These are phyloP conservation scores for Solanum gracilifrons DNA, from an alignment of 257 asterid species.

Conservation along the genomic window DNA sequence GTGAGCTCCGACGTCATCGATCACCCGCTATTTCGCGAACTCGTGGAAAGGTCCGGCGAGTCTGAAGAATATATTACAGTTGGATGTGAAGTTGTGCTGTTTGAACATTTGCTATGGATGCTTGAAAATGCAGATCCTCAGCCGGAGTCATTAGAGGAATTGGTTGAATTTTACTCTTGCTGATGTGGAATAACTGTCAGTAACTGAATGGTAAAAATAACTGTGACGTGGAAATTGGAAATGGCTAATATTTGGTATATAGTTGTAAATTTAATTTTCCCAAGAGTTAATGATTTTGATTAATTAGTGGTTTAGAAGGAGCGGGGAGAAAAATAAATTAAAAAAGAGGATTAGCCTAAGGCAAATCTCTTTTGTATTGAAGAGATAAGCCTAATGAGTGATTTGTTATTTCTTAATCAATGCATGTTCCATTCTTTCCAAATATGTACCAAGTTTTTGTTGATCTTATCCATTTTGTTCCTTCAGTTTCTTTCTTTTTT, in stretches of 20 bases:
- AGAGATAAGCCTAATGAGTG: background rate
- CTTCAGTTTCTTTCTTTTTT: background rate
- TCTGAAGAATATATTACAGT: slow-evolving; percentile 32
- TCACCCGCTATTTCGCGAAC: slow-evolving; percentile 84
- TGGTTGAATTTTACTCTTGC: slow-evolving; percentile 63
- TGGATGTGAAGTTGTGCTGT: slow-evolving; percentile 84
- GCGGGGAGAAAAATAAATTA: background rate
- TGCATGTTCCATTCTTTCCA: background rate
- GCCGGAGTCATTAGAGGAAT: slow-evolving; percentile 71
- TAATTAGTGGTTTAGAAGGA: slow-evolving; percentile 4
- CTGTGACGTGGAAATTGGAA: slow-evolving; percentile 5
- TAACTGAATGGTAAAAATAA: slow-evolving; percentile 7
- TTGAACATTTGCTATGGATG: slow-evolving; percentile 87
- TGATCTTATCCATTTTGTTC: background rate
- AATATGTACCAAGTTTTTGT: background rate
- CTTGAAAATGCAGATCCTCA: slow-evolving; percentile 81
- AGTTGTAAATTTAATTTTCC: slow-evolving; percentile 16
- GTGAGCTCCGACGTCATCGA: slow-evolving; percentile 64
- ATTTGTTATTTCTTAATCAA: background rate
- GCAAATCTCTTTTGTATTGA: background rate
- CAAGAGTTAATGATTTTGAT: slow-evolving; percentile 14
- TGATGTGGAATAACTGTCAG: slow-evolving; percentile 18
- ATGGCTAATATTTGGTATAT: slow-evolving; percentile 21
- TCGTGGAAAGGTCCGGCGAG: slow-evolving; percentile 26
- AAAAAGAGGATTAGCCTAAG: background rate